Base-by-base conservation (phyloP, 140 eudicot genomes). In the Oenanthe javanica region DNA sequence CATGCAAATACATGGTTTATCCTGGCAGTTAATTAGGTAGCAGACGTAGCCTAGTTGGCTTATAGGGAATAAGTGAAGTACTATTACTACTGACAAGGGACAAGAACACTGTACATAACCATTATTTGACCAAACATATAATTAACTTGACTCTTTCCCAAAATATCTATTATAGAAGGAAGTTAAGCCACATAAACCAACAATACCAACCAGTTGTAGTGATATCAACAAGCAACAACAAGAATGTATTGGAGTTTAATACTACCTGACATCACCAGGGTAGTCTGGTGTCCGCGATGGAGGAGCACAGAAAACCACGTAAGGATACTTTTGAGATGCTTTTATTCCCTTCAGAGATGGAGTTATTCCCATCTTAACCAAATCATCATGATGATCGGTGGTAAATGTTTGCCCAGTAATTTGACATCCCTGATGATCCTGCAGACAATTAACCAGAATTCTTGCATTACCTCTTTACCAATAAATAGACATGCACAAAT, bases 281-380 rank as follows among this genome's bases (percentile, higher is more conserved):
- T 94, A 94, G 80, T 94, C 97, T 52, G 84, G 78, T 49, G 86
- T 84, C 52, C 90, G 77, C 43, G 90, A 94, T 81, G 98, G 98
- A 54, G 98, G 98, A 61, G 98, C 98, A 85, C 98, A 94, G 73
- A 89, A 94, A 48, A 94, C 90, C 66, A 94, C 96, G 16, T 86
- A 90, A 69, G 98, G 95, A 79, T 87, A 92, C 85, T 94, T 90
- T 19, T 82, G 83, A 76, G 85, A 76, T 73, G 84, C 77, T 71
- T 81, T 84, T 55, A 83, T 82, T 79, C 89, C 97, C 81, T 90
- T 94, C 72, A 90, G 40, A 79, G 85, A 85, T 84, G 98, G 97
- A 80, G 42, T 87, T 18, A 94, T 94, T 45, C 98, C 98, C 80
- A 92, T 46, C 73, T 92, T 84, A 23, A 83, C 78, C 84, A 94